Percentiles rank a stretch among this genome's conserved stretches.
These are phyloP conservation scores for Candida hispaniensis DNA, from an alignment of 805 yeast species.

Conservation along the genomic window DNA sequence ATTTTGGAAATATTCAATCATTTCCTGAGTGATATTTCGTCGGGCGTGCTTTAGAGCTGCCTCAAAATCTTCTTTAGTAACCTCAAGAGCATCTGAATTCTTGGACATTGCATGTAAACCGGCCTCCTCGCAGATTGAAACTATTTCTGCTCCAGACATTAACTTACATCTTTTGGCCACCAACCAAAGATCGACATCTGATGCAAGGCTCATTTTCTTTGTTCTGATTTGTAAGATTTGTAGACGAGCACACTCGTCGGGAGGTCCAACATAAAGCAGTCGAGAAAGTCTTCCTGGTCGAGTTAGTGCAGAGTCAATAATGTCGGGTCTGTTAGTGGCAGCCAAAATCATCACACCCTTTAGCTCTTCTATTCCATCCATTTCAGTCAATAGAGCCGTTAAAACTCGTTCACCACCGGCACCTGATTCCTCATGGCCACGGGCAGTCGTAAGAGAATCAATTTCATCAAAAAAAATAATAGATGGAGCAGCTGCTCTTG, in stretches of 20 bases:
- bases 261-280: conserved; percentile 87
- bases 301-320: conserved; percentile 82
- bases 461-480: conserved; percentile 94
- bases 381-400: conserved; percentile 84
- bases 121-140: conserved; percentile 85
- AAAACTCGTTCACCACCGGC: conserved; percentile 68
- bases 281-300: conserved; percentile 95
- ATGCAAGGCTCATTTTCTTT: conserved; percentile 46
- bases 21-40: conserved; percentile 72
- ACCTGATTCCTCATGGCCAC: conserved; percentile 50
- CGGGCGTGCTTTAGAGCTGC: conserved; percentile 59
- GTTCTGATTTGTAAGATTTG: conserved; percentile 69
- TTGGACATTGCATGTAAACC: conserved; percentile 93
- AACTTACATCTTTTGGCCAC: conserved; percentile 69
- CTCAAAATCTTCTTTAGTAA: conserved; percentile 39
- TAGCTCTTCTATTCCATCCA: conserved; percentile 93
- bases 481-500: conserved; percentile 90
- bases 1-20: conserved; percentile 63
- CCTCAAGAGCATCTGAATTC: conserved; percentile 32
- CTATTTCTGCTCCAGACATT: conserved; percentile 95
- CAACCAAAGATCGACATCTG: conserved; percentile 39
- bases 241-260: conserved; percentile 67
- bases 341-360: conserved; percentile 91
- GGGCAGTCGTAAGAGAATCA: conserved; percentile 77
- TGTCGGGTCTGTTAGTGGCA: conserved; percentile 92